Base-by-base conservation (phyloP, 345 rosid genomes). In the Mallotus nudiflorus region DNA sequence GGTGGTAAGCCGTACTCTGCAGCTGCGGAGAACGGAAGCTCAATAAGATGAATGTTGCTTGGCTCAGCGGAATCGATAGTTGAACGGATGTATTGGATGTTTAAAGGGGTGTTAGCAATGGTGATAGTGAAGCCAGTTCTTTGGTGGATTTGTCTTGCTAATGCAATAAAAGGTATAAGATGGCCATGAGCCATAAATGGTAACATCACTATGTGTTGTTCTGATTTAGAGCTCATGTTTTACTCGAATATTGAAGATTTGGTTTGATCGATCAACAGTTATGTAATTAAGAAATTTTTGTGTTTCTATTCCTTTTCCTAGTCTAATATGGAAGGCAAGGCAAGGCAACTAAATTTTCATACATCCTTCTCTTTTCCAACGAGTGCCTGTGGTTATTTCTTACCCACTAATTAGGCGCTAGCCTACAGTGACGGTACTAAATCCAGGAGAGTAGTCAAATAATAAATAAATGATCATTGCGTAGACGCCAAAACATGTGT, bases 121-220 rank as follows among this genome's bases (percentile, higher is more conserved):
- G 83, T 74, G 61, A 84, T 53, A 31, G 65, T 67, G 82, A 82
- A 74, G 68, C 70, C 56, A 0, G 79, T 73, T 22, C 63, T 71
- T 0, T 37, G 75, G 19, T 33, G 81, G 80, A 86, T 66, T 39
- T 58, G 71, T 12, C 57, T 71, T 10, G 85, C 87, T 0, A 87
- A 73, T 11, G 82, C 78, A 20, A 87, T 72, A 66, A 81, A 83
- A 0, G 88, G 91, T n/a, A 80, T 80, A 15, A 87, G 85, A 82
- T 85, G 91, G 55, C 88, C 88, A 16, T 80, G 85, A 5, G 85
- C 87, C 91, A 84, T 72, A 35, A 60, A 25, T 3, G 90, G 88
- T 0, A 86, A 69, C 86, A 84, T 76, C 37, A 77, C 82, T 18
- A 78, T 68, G 57, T 85, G 79, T n/a, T 67, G 75, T 29, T 37